These are phyloP conservation scores for Ambrosiella beaveri DNA, from an alignment of 2,329 filamentous ascomycete genomes.

Conservation along the genomic window DNA sequence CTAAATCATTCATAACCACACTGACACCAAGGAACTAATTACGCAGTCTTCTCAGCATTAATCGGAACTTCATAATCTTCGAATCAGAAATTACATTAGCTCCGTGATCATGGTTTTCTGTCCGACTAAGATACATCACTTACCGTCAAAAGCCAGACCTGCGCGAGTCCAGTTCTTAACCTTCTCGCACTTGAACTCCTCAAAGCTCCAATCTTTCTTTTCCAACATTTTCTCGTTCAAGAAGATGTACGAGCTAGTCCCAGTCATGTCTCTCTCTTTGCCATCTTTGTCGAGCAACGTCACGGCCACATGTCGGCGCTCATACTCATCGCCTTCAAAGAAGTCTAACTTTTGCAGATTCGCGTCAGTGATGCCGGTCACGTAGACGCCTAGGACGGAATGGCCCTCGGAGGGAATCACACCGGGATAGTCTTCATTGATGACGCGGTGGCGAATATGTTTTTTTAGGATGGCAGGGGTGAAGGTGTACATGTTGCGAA, in stretches of 20 bases:
- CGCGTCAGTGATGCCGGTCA: constrained; percentile 58
- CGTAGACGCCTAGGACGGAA: constrained; percentile 56
- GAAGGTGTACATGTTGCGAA: constrained; percentile 41
- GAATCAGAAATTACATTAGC: neutral
- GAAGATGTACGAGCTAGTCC: constrained; percentile 51
- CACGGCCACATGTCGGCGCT: constrained; percentile 35
- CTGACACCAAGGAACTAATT: neutral
- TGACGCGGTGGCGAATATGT: constrained; percentile 55
- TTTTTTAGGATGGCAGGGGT: constrained; percentile 58
- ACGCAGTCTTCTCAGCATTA: neutral
- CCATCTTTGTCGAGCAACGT: constrained; percentile 30
- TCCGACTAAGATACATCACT: neutral
- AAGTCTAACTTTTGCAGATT: constrained; percentile 60
- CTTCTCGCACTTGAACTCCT: constrained; percentile 64
- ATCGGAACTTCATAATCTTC: constrained; percentile 3
- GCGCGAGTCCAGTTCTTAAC: constrained; percentile 34
- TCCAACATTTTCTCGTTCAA: constrained; percentile 38
- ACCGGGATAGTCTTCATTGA: constrained; percentile 60
- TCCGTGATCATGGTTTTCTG: neutral
- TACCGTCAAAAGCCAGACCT: constrained; percentile 16
- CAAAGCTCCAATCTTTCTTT: constrained; percentile 70
- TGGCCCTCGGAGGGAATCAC: constrained; percentile 42
- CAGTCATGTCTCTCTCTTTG: constrained; percentile 27
- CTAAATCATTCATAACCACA: too few relatives aligned
- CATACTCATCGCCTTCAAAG: constrained; percentile 69